A percentile compares a stretch with the other conserved stretches of the same genome.
Evolutionary conservation across 225 moss, liverwort and hornwort genomes (phyloP).

Genomic region (Neckera pumila): DNA sequence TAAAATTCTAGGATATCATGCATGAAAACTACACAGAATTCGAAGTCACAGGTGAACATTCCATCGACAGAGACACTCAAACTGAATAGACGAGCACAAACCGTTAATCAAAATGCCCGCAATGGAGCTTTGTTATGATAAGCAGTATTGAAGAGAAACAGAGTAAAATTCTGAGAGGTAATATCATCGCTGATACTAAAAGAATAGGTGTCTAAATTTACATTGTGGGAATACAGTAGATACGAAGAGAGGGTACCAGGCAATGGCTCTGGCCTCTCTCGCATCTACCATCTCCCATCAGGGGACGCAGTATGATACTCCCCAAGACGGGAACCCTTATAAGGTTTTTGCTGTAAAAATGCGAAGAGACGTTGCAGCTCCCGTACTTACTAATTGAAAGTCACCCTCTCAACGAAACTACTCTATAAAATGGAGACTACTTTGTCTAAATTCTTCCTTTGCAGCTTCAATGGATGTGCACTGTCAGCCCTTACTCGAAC

Average conservation of each 20-base stretch:
- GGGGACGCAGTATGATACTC: not conserved
- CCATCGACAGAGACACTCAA: not conserved
- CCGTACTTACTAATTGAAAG: not conserved
- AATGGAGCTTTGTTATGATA: not conserved
- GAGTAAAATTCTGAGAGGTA: not conserved
- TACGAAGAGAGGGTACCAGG: slow-evolving; percentile 21
- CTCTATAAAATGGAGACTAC: not conserved
- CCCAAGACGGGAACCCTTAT: not conserved
- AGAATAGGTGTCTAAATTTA: slow-evolving; percentile 15
- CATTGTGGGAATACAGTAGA: slow-evolving; percentile 12
- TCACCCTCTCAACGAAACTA: not conserved
- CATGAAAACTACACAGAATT: not conserved
- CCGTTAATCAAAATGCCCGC: not conserved
- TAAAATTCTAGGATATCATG: not conserved
- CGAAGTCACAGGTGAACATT: not conserved
- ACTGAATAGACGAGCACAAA: not conserved
- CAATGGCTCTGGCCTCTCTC: slow-evolving; percentile 34
- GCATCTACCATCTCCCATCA: slow-evolving; percentile 16
- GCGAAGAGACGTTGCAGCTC: not conserved
- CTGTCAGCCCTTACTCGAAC: slow-evolving; percentile 11
- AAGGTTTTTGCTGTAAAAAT: not conserved
- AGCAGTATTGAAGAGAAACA: not conserved
- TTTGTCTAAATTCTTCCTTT: not conserved
- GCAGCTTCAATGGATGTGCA: not conserved
- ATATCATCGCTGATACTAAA: slow-evolving; percentile 5